Percentiles rank a stretch among this genome's conserved stretches.
Conservation (phyloP, 1,284 basidiomycete species). For the Volvariella volvacea region DNA sequence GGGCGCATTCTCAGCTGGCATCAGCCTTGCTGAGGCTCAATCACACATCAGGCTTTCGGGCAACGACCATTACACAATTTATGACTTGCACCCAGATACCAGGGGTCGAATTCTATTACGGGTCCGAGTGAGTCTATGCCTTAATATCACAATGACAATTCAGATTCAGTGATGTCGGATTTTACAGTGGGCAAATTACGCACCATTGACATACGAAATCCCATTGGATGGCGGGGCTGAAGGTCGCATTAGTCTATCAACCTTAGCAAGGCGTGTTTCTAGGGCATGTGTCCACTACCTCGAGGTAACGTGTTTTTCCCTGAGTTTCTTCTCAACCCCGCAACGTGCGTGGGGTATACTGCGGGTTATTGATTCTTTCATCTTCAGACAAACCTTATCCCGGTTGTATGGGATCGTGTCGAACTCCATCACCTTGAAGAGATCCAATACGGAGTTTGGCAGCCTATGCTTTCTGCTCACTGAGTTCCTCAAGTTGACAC, state of each 20-base stretch:
- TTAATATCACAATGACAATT: too few species aligned
- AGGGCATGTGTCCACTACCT: slow-evolving; percentile 71
- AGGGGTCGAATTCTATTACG: slow-evolving; percentile 54
- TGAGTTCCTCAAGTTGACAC: slow-evolving; percentile 17
- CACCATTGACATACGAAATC: slow-evolving; percentile 67
- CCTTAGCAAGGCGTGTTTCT: slow-evolving; percentile 60
- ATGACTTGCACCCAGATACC: slow-evolving; percentile 57
- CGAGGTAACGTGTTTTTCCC: slow-evolving; percentile 34
- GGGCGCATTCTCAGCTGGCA: slow-evolving; percentile 56
- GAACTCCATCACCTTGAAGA: slow-evolving; percentile 71
- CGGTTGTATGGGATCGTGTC: slow-evolving; percentile 61
- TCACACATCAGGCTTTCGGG: slow-evolving; percentile 52
- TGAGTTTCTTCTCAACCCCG: background rate
- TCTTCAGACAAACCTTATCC: slow-evolving; percentile 52
- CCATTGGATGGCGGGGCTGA: slow-evolving; percentile 58
- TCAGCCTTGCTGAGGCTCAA: slow-evolving; percentile 66
- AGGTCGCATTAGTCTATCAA: slow-evolving; percentile 57
- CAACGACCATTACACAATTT: slow-evolving; percentile 50
- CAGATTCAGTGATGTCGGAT: background rate
- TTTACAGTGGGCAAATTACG: slow-evolving; percentile 63
- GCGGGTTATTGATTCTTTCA: background rate
- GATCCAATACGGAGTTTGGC: slow-evolving; percentile 60
- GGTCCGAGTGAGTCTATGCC: slow-evolving; percentile 40
- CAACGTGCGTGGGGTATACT: slow-evolving; percentile 5
- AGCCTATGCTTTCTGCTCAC: slow-evolving; percentile 46